Conservation (phyloP, 768 basidiomycete genomes). For the Phlegmacium glaucopus region DNA sequence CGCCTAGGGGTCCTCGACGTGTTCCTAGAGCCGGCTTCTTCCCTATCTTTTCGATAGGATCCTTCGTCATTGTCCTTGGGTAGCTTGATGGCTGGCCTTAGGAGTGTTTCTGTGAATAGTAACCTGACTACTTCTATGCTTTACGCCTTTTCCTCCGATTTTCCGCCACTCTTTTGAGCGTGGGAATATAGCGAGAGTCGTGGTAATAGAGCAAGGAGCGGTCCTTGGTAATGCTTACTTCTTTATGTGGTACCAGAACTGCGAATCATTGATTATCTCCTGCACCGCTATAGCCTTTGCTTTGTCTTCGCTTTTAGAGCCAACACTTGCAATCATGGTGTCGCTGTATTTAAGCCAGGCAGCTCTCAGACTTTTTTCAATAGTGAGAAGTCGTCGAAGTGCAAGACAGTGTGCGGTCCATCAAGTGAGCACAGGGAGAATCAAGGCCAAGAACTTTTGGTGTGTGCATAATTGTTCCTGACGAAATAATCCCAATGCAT, state of each 20-base stretch:
- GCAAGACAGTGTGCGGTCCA: slow-evolving; percentile 8
- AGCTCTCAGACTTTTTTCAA: slow-evolving; percentile 1
- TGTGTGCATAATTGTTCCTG: neutral
- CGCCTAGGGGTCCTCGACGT: too few relatives aligned
- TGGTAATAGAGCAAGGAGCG: too few relatives aligned
- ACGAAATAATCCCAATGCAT: neutral
- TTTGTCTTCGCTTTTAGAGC: neutral
- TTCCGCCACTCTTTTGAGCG: too few relatives aligned
- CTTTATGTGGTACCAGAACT: slow-evolving; percentile 8
- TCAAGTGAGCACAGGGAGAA: neutral
- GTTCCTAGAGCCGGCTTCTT: too few relatives aligned
- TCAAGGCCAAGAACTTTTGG: neutral
- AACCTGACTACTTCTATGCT: too few relatives aligned
- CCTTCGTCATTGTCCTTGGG: too few relatives aligned
- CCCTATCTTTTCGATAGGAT: too few relatives aligned
- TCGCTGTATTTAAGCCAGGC: neutral
- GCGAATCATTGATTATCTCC: slow-evolving; percentile 2
- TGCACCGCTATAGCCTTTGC: slow-evolving; percentile 7
- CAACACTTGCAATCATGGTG: neutral
- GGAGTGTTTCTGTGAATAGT: too few relatives aligned
- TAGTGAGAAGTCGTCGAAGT: slow-evolving; percentile 6
- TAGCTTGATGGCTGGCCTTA: too few relatives aligned
- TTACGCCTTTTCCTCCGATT: too few relatives aligned
- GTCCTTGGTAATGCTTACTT: too few relatives aligned
- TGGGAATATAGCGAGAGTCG: too few relatives aligned